phyloP scores from a whole-genome alignment of 495 filamentous ascomycete genomes.

The Trichoderma gamsii region DNA sequence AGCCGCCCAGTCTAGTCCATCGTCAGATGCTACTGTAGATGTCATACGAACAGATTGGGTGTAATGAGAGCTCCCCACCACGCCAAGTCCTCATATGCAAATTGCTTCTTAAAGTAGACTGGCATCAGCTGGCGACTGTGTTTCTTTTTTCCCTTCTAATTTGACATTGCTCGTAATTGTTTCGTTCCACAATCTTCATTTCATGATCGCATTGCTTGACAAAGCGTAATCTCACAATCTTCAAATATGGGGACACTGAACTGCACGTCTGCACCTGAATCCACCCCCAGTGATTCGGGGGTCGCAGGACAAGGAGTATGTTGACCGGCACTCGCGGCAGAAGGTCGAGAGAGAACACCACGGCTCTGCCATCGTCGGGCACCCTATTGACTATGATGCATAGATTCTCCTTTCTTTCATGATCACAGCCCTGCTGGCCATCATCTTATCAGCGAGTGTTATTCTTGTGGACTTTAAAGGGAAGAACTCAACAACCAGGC shows the following conservation, averaged over 20 bases:
- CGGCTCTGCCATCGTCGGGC: not conserved
- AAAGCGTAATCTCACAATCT: not conserved
- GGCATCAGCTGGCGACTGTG: not conserved
- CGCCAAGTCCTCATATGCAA: conserved; percentile 1
- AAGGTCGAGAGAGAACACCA: not conserved
- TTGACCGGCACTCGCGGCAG: conserved; percentile 14
- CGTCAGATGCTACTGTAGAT: not conserved
- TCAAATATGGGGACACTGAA: not conserved
- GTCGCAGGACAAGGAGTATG: conserved; percentile 54
- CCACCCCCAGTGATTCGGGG: conserved; percentile 46
- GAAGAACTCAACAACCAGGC: conserved; percentile 38
- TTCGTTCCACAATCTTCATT: not conserved
- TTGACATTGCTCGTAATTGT: not conserved
- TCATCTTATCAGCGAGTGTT: conserved; percentile 43
- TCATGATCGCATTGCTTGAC: not conserved
- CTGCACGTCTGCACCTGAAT: conserved; percentile 41
- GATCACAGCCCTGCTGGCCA: conserved; percentile 43
- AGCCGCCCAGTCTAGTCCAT: not conserved
- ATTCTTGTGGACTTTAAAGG: conserved; percentile 40
- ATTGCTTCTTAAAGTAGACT: conserved; percentile 4
- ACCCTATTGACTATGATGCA: not conserved
- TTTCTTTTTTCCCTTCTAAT: not conserved
- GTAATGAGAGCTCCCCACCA: not conserved
- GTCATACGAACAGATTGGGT: conserved; percentile 2
- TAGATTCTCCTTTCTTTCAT: conserved; percentile 56